These are phyloP conservation scores for Pseudocercospora musae DNA, from an alignment of 2,329 filamentous ascomycete genomes.

Conservation along the genomic window DNA sequence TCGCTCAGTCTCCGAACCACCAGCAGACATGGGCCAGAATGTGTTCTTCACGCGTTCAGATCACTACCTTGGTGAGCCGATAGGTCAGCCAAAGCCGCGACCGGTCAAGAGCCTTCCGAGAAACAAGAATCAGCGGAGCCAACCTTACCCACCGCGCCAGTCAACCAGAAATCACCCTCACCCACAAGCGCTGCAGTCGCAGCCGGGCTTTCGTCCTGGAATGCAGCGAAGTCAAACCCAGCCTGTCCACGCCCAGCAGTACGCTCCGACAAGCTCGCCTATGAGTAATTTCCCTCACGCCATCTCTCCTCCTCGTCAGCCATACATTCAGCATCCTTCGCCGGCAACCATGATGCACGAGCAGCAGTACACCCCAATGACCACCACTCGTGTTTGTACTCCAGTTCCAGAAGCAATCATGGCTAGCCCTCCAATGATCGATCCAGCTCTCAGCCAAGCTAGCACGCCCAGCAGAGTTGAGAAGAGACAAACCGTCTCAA, in stretches of 20 bases:
- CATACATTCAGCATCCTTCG: neutral
- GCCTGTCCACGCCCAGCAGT: conserved; percentile 8
- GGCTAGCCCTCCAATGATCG: conserved; percentile 9
- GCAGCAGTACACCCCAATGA: conserved; percentile 8
- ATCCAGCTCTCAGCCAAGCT: conserved; percentile 17
- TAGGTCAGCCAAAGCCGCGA: conserved; percentile 1
- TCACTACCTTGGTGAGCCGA: conserved; percentile 21
- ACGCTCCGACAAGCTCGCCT: conserved; percentile 22
- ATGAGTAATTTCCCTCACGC: conserved; percentile 3
- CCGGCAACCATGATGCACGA: conserved; percentile 6
- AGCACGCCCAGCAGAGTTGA: neutral
- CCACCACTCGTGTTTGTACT: conserved; percentile 24
- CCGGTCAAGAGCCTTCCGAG: conserved; percentile 17
- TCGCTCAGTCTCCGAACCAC: conserved; percentile 29
- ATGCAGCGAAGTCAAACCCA: conserved; percentile 17
- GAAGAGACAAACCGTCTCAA: conserved; percentile 5
- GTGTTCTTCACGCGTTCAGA: conserved; percentile 27
- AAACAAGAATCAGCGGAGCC: conserved; percentile 14
- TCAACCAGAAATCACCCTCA: conserved; percentile 3
- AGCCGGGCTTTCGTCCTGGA: conserved; percentile 14
- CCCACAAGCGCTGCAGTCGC: neutral
- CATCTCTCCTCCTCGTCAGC: neutral
- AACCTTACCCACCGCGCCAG: conserved; percentile 6
- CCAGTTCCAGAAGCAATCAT: conserved; percentile 17
- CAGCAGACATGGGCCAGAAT: conserved; percentile 14